Conservation (phyloP, 139 green algal species). For the Deuterostichococcus epilithicus region DNA sequence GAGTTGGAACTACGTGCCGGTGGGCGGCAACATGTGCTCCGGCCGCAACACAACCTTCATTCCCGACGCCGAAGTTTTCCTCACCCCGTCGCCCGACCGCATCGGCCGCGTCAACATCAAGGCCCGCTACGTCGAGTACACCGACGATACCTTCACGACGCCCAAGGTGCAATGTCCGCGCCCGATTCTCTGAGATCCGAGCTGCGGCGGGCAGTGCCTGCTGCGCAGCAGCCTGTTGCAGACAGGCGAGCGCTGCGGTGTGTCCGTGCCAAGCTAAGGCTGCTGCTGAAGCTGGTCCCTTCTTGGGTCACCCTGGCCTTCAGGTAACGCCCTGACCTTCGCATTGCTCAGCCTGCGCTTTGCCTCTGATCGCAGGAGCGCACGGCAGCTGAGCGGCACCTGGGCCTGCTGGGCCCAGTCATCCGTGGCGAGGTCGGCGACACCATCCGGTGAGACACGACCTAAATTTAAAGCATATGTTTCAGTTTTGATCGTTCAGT, state of each 20-base stretch:
- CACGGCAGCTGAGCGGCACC: slow-evolving; percentile 36
- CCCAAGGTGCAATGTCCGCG: not conserved
- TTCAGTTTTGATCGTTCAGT: too few species aligned
- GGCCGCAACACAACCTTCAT: slow-evolving; percentile 25
- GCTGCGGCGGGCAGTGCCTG: too few species aligned
- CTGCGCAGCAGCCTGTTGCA: too few species aligned
- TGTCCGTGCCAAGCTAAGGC: too few species aligned
- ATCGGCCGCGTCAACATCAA: slow-evolving; percentile 55
- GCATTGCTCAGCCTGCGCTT: too few species aligned
- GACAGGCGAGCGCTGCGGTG: too few species aligned
- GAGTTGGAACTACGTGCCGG: slow-evolving; percentile 42
- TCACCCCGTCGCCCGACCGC: slow-evolving; percentile 16
- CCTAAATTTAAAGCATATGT: too few species aligned
- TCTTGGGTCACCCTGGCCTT: too few species aligned
- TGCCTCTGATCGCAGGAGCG: slow-evolving; percentile 1
- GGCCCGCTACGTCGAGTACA: slow-evolving; percentile 63
- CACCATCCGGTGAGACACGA: slow-evolving; percentile 20
- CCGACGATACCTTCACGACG: slow-evolving; percentile 60
- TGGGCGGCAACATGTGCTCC: slow-evolving; percentile 37
- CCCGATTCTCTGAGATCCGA: too few species aligned
- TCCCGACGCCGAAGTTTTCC: slow-evolving; percentile 31
- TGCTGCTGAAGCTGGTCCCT: too few species aligned
- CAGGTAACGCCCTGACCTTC: too few species aligned
- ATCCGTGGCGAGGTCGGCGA: slow-evolving; percentile 61
- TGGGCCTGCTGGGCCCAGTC: slow-evolving; percentile 62